These are phyloP conservation scores for Evernia prunastri DNA, from an alignment of 495 filamentous ascomycete species.

Conservation along the genomic window DNA sequence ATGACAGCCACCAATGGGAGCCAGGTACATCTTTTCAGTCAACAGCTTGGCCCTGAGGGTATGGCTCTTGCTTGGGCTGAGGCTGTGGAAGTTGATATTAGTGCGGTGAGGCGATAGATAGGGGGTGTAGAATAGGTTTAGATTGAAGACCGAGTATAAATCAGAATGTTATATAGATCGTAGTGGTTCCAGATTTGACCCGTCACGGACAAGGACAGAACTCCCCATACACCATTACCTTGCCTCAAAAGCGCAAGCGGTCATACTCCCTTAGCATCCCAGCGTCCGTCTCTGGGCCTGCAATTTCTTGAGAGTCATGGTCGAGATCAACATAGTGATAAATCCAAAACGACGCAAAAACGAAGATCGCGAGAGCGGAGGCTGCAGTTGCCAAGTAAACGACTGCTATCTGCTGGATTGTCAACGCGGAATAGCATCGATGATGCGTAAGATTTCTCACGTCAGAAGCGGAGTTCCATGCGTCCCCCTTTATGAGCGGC, in stretches of 20 bases:
- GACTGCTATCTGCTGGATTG: conserved; percentile 23
- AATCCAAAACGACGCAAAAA: conserved; percentile 31
- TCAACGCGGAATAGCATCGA: not conserved
- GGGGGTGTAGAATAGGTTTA: too few relatives aligned
- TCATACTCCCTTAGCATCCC: conserved; percentile 1
- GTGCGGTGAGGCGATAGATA: too few relatives aligned
- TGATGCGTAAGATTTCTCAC: conserved; percentile 1
- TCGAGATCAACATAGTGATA: conserved; percentile 30
- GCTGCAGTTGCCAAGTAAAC: conserved; percentile 25
- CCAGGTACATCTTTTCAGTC: too few relatives aligned
- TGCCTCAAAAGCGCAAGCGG: not conserved
- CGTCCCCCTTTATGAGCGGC: conserved; percentile 21
- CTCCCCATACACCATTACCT: not conserved
- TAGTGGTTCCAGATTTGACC: too few relatives aligned
- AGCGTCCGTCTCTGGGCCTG: not conserved
- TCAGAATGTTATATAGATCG: too few relatives aligned
- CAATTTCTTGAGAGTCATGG: conserved; percentile 4
- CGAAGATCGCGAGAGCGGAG: conserved; percentile 23
- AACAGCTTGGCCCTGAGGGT: too few relatives aligned
- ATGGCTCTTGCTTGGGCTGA: too few relatives aligned
- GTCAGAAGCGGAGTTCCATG: conserved; percentile 14
- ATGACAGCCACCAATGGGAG: too few relatives aligned
- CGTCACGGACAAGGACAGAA: not conserved
- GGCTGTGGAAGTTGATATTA: too few relatives aligned
- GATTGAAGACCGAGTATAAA: too few relatives aligned